Base-by-base conservation (phyloP, 208 protist species). In the Leishmania lainsoni region DNA sequence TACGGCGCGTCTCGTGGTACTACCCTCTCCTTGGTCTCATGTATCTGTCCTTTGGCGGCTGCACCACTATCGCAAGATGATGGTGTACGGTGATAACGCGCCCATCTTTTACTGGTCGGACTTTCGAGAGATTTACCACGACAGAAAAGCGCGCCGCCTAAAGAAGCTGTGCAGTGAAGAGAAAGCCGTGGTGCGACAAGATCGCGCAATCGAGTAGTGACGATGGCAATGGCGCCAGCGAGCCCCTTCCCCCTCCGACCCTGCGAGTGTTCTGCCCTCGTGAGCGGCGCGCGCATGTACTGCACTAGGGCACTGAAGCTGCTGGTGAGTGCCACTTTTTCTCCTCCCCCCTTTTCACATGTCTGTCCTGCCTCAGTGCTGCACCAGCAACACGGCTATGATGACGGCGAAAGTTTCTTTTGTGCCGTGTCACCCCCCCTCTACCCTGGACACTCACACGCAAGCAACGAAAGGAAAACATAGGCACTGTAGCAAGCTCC, bases 1-100 rank as follows among this genome's bases (percentile, higher is more conserved):
- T 95, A 75, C 91, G 91, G 35, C 85, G 88, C 49, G 80, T 96
- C 9, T 96, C 93, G 39, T 96, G 91, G 90, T 96, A 96, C 79
- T 97, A 97, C 82, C 91, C 94, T n/a, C 80, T 95, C 70, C 87
- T 97, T 4, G 92, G 91, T 16, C 59, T 85, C 16, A 91, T 92
- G 83, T 97, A 95, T 78, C 83, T 97, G 42, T 89, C 90, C 12
- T 97, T 93, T 85, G 94, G 94, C 52, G 90, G 92, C 87, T 97
- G 52, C 94, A 97, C 77, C 94, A 97, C 86, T 97, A 97, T 86
- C 79, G 92, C 14, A 88, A 91, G 42, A 91, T 97, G 90, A 97
- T 95, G 94, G 80, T 97, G 74, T 92, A 93, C 84, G 90, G 92
- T 48, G 92, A 95, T 81, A 95, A 97, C 84, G 92, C 94, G 12